Evolutionary conservation across 108 stramenopile genomes (phyloP).

Genomic region (Nitzschia sp.): DNA sequence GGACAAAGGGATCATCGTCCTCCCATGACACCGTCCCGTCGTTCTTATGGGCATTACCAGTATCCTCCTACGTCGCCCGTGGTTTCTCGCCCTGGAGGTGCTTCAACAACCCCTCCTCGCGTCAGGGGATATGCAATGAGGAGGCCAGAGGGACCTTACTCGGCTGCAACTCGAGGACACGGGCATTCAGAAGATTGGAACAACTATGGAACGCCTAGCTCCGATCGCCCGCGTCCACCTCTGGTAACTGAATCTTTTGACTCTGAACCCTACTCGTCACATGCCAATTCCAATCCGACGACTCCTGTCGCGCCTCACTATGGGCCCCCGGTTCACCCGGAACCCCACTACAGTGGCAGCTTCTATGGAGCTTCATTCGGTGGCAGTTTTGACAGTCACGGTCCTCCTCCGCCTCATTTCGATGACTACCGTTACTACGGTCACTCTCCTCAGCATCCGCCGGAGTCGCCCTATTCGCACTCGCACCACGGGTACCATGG

Average conservation of each 20-base stretch:
- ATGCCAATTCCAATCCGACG: slow-evolving; percentile 36
- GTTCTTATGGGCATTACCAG: slow-evolving; percentile 37
- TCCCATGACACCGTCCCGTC: slow-evolving; percentile 25
- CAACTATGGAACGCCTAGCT: slow-evolving; percentile 20
- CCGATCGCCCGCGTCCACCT: slow-evolving; percentile 37
- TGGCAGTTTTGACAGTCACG: slow-evolving; percentile 50
- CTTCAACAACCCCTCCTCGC: slow-evolving; percentile 33
- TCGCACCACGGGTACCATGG: slow-evolving; percentile 15
- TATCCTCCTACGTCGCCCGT: slow-evolving; percentile 63
- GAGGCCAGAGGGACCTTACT: slow-evolving; percentile 44
- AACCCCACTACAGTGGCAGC: slow-evolving; percentile 23
- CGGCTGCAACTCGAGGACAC: slow-evolving; percentile 37
- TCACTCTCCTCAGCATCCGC: slow-evolving; percentile 33
- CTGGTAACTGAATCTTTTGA: slow-evolving; percentile 57
- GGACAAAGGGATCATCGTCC: slow-evolving; percentile 20
- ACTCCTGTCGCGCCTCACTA: slow-evolving; percentile 42
- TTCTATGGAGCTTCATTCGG: slow-evolving; percentile 43
- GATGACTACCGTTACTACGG: slow-evolving; percentile 57
- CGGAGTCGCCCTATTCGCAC: slow-evolving; percentile 28
- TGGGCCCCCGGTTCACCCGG: slow-evolving; percentile 23
- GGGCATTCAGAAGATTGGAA: slow-evolving; percentile 27
- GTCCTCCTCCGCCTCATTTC: slow-evolving; percentile 36
- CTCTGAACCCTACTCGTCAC: slow-evolving; percentile 44
- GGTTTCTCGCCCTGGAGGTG: slow-evolving; percentile 22
- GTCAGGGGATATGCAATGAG: slow-evolving; percentile 42